These are phyloP conservation scores for Cladosporium oxysporum DNA, from an alignment of 2,329 filamentous ascomycete genomes.

Conservation along the genomic window DNA sequence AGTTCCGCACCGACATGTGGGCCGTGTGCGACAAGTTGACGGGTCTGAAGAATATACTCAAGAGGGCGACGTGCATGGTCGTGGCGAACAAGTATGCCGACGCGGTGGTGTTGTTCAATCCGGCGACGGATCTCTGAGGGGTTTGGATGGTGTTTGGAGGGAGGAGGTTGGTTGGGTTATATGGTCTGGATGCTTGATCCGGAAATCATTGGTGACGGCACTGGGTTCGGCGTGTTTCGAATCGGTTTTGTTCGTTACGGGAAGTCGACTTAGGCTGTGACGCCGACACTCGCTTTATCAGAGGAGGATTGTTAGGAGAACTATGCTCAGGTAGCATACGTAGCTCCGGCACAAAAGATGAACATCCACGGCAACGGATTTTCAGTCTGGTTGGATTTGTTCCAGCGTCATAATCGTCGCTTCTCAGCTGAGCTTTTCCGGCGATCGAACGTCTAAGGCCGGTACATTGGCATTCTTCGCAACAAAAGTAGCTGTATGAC, in stretches of 20 bases:
- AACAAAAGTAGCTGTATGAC: background rate
- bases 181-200: background rate
- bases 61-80: conserved; percentile 6
- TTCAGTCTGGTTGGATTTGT: background rate
- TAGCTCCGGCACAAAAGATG: background rate
- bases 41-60: background rate
- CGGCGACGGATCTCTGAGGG: conserved; percentile 6
- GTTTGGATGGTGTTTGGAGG: background rate
- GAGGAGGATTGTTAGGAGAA: background rate
- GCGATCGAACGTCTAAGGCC: background rate
- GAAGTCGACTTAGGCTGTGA: background rate
- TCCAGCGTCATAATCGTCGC: background rate
- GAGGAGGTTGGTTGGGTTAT: background rate
- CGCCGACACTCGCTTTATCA: background rate
- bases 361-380: background rate
- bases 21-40: background rate
- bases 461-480: background rate
- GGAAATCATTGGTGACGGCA: background rate
- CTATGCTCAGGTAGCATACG: background rate
- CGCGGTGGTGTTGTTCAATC: conserved; percentile 6
- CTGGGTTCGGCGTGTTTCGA: background rate
- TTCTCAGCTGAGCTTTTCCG: background rate
- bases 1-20: conserved; percentile 7
- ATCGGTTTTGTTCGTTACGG: background rate
- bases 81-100: background rate